Conservation (phyloP, 192 early-diverging fungal species). For the Backusella sp. region DNA sequence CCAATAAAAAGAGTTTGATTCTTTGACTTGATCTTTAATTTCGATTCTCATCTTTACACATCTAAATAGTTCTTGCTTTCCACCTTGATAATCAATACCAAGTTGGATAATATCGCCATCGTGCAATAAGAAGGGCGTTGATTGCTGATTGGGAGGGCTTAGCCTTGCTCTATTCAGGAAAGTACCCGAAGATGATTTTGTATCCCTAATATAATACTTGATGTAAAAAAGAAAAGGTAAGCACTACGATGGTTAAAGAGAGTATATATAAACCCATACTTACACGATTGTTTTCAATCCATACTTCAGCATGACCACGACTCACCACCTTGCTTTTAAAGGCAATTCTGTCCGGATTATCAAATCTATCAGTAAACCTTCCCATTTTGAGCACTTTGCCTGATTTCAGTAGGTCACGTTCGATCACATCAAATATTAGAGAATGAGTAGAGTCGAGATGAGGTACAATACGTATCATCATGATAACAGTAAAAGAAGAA, state of each 20-base stretch:
- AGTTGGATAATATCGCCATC: constrained; percentile 95
- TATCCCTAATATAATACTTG: constrained; percentile 70
- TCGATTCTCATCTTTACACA: constrained; percentile 89
- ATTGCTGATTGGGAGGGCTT: constrained; percentile 83
- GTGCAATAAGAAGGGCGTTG: constrained; percentile 74
- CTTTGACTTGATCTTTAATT: constrained; percentile 43
- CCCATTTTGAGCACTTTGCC: constrained; percentile 37
- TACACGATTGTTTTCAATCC: constrained; percentile 63
- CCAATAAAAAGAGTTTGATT: not conserved
- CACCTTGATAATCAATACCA: constrained; percentile 95
- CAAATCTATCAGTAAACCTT: constrained; percentile 36
- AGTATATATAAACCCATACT: not conserved
- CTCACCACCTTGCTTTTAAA: constrained; percentile 85
- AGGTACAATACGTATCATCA: constrained; percentile 50
- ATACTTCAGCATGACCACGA: constrained; percentile 85
- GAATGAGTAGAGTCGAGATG: constrained; percentile 52
- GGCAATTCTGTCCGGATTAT: constrained; percentile 56
- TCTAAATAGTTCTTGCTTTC: constrained; percentile 88
- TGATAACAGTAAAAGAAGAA: not conserved
- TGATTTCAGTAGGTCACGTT: constrained; percentile 33
- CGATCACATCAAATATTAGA: constrained; percentile 54
- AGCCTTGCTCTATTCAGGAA: constrained; percentile 96
- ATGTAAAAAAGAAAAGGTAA: not conserved
- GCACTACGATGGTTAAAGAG: no score
- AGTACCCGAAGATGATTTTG: constrained; percentile 95